Percentiles rank a stretch among this genome's conserved stretches.
Conservation (phyloP, 306 rosid species). For the Corylus avellana region DNA sequence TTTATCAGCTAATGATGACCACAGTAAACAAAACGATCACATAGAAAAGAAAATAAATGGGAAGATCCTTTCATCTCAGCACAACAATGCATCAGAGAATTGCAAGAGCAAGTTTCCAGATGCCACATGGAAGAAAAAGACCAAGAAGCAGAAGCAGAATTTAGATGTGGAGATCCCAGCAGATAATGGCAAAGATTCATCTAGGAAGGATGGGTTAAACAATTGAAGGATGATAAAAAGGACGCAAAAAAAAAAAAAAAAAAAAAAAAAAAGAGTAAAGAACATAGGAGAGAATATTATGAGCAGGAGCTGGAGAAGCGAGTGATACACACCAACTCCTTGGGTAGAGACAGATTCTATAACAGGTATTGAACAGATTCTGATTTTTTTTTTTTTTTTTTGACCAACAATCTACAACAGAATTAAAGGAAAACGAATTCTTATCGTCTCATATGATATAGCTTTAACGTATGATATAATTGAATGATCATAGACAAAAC, state of each 20-base stretch:
- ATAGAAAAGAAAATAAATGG: slow-evolving; percentile 43
- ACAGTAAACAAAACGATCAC: slow-evolving; percentile 40
- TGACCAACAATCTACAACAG: too few relatives aligned
- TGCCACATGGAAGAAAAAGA: slow-evolving; percentile 42
- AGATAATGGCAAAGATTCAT: slow-evolving; percentile 53
- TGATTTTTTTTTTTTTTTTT: too few relatives aligned
- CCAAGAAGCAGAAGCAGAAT: slow-evolving; percentile 50
- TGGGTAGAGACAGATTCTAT: slow-evolving; percentile 77
- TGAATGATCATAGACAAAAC: too few relatives aligned
- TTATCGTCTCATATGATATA: too few relatives aligned
- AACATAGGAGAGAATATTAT: slow-evolving; percentile 74
- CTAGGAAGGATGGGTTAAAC: slow-evolving; percentile 48
- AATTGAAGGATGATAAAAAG: slow-evolving; percentile 40
- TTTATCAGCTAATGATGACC: slow-evolving; percentile 37
- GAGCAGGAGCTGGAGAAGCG: slow-evolving; percentile 88
- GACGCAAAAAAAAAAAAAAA: too few relatives aligned
- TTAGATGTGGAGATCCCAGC: slow-evolving; percentile 42
- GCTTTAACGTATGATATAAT: too few relatives aligned
- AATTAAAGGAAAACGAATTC: too few relatives aligned
- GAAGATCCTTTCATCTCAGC: slow-evolving; percentile 40
- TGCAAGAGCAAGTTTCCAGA: slow-evolving; percentile 54
- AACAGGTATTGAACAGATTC: slow-evolving; percentile 92
- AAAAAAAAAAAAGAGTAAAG: slow-evolving; percentile 50
- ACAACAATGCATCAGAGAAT: slow-evolving; percentile 32
- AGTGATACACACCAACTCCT: slow-evolving; percentile 55